Evolutionary conservation across 1,284 basidiomycete species (phyloP).

Genomic region (Apiotrichum domesticum): DNA sequence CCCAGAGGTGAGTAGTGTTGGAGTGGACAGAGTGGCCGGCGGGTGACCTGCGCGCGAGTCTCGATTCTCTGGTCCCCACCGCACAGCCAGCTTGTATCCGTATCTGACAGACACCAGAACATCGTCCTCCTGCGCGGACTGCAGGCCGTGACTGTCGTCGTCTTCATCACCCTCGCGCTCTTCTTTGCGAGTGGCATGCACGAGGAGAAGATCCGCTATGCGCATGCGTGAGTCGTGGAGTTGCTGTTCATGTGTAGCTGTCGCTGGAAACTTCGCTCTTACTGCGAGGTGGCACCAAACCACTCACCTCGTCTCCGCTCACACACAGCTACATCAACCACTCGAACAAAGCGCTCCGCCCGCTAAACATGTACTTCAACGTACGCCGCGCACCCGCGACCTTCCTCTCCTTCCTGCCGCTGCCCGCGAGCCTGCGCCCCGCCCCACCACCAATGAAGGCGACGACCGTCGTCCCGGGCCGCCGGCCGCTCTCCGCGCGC

Average conservation of each 20-base stretch:
- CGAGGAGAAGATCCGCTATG: conserved; percentile 90
- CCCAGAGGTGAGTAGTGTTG: conserved; percentile 24
- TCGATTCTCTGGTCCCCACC: too few relatives aligned
- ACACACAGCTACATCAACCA: conserved; percentile 82
- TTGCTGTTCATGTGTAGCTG: background rate
- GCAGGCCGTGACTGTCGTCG: conserved; percentile 71
- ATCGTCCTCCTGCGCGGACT: conserved; percentile 27
- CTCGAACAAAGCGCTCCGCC: conserved; percentile 82
- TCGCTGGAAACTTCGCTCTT: background rate
- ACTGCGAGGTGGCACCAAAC: too few relatives aligned
- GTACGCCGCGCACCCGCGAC: conserved; percentile 61
- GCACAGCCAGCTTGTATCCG: background rate
- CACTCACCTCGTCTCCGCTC: background rate
- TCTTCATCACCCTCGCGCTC: conserved; percentile 79
- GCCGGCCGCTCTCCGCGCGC: conserved; percentile 37
- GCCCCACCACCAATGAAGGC: conserved; percentile 39
- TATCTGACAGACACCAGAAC: conserved; percentile 13
- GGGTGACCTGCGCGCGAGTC: too few relatives aligned
- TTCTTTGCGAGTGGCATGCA: conserved; percentile 98
- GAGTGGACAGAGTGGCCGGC: background rate
- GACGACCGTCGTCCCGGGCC: conserved; percentile 30
- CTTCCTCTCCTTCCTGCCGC: conserved; percentile 58
- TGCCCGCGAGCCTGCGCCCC: conserved; percentile 60
- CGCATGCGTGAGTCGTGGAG: conserved; percentile 78
- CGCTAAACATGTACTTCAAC: conserved; percentile 95